A percentile compares a stretch with the other conserved stretches of the same genome.
phyloP scores from a whole-genome alignment of 2,329 filamentous ascomycete species.

The Phyllosticta capitalensis region DNA sequence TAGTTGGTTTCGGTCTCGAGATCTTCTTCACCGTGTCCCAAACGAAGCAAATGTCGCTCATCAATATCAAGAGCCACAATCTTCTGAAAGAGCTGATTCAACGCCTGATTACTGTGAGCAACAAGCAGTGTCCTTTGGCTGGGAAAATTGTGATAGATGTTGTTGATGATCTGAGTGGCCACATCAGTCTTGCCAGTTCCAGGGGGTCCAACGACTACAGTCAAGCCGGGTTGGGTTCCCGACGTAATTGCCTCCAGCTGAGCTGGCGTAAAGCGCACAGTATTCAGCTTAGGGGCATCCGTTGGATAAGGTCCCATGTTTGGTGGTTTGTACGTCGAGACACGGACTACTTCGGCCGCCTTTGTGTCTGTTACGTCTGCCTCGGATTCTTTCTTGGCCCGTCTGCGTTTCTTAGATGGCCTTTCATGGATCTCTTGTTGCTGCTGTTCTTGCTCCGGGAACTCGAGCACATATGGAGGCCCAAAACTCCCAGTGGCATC shows the following conservation, averaged over 20 bases:
- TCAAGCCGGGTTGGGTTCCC: constrained; percentile 87
- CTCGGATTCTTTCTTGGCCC: constrained; percentile 19
- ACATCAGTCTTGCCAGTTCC: constrained; percentile 99
- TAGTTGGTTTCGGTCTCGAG: constrained; percentile 78
- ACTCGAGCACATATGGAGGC: constrained; percentile 79
- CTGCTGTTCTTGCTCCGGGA: constrained; percentile 25
- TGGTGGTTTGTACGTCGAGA: constrained; percentile 80
- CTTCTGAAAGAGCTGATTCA: constrained; percentile 97
- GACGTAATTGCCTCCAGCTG: constrained; percentile 91
- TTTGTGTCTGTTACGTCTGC: background rate
- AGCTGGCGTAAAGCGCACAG: constrained; percentile 77
- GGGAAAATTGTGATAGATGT: constrained; percentile 97
- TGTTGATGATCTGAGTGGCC: constrained; percentile 95
- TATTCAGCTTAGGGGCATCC: constrained; percentile 72
- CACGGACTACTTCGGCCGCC: constrained; percentile 59
- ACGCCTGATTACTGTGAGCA: constrained; percentile 93
- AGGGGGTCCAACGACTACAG: constrained; percentile 86
- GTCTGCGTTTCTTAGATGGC: constrained; percentile 50
- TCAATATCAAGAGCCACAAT: constrained; percentile 96
- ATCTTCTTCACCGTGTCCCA: constrained; percentile 94
- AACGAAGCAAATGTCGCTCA: constrained; percentile 78
- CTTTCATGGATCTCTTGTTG: constrained; percentile 31
- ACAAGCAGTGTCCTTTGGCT: constrained; percentile 83
- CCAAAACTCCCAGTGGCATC: constrained; percentile 64
- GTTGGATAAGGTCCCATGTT: constrained; percentile 85